Evolutionary conservation across 768 basidiomycete genomes (phyloP).

Genomic region (Gelatoporia subvermispora): DNA sequence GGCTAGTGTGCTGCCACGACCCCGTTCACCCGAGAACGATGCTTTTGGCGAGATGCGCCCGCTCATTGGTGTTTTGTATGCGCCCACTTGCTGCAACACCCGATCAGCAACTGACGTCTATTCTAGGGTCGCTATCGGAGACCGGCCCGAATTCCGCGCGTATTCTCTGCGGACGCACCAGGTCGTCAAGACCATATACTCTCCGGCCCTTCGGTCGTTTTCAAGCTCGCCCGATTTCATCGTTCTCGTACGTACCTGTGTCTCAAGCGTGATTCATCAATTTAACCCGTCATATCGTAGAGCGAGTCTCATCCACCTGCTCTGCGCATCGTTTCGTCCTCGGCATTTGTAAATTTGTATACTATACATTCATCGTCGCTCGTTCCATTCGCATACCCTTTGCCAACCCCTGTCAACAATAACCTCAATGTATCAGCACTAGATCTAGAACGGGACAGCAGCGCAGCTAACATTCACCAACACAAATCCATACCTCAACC

Average conservation of each 20-base stretch:
- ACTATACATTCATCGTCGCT: constrained; percentile 44
- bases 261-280: background rate
- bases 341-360: constrained; percentile 46
- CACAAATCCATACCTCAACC: constrained; percentile 33
- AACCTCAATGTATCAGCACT: constrained; percentile 38
- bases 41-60: constrained; percentile 27
- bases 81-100: constrained; percentile 3
- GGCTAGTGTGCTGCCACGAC: constrained; percentile 39
- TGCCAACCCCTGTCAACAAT: constrained; percentile 21
- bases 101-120: background rate
- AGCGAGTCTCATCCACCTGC: constrained; percentile 51
- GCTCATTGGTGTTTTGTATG: constrained; percentile 32
- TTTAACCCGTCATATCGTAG: constrained; percentile 28
- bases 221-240: constrained; percentile 45
- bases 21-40: constrained; percentile 21
- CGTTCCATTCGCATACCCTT: constrained; percentile 37
- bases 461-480: background rate
- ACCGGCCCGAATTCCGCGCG: constrained; percentile 29
- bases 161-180: constrained; percentile 47
- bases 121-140: constrained; percentile 14
- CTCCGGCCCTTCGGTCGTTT: constrained; percentile 41
- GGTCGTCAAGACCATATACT: constrained; percentile 42
- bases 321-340: constrained; percentile 53
- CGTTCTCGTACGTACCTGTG: constrained; percentile 45
- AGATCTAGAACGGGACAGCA: constrained; percentile 19